Percentiles rank a stretch among this genome's conserved stretches.
These are phyloP conservation scores for Nectriaceae sp. DNA, from an alignment of 2,329 filamentous ascomycete species.

Conservation along the genomic window DNA sequence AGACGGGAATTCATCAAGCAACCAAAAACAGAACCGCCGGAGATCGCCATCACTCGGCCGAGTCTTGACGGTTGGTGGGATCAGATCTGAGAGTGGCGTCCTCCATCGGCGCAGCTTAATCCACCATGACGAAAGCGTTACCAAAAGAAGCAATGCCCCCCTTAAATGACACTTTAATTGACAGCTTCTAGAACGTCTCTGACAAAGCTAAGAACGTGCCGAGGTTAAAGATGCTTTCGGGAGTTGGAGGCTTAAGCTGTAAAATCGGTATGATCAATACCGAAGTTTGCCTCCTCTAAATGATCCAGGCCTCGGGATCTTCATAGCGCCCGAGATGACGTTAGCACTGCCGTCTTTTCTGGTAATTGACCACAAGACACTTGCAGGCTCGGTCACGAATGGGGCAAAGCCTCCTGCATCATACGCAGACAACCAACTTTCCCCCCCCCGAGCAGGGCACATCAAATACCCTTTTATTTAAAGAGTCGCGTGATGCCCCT, in stretches of 20 bases:
- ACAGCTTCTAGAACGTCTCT: not conserved
- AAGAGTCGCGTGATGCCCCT: not conserved
- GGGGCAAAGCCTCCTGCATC: not conserved
- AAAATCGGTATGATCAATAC: too few species aligned
- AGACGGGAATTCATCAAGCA: too few species aligned
- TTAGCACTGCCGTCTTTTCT: not conserved
- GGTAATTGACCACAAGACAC: constrained; percentile 2
- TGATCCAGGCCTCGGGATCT: not conserved
- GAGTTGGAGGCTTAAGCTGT: too few species aligned
- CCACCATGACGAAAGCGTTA: not conserved
- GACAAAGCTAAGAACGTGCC: too few species aligned
- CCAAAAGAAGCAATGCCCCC: not conserved
- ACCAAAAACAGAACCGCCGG: too few species aligned
- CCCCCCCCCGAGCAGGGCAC: not conserved
- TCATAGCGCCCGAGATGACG: not conserved
- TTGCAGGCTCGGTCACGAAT: not conserved
- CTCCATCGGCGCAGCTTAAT: constrained; percentile 17
- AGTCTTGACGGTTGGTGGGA: too few species aligned
- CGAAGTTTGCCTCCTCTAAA: too few species aligned
- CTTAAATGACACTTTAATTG: not conserved
- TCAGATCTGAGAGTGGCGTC: too few species aligned
- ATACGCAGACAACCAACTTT: not conserved
- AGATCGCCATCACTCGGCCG: too few species aligned
- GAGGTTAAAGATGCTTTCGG: too few species aligned
- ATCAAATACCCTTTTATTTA: not conserved